Evolutionary conservation across 495 filamentous ascomycete genomes (phyloP), one percentile per base, ranked within the genome.

Genomic region (Copromyces sp.): DNA sequence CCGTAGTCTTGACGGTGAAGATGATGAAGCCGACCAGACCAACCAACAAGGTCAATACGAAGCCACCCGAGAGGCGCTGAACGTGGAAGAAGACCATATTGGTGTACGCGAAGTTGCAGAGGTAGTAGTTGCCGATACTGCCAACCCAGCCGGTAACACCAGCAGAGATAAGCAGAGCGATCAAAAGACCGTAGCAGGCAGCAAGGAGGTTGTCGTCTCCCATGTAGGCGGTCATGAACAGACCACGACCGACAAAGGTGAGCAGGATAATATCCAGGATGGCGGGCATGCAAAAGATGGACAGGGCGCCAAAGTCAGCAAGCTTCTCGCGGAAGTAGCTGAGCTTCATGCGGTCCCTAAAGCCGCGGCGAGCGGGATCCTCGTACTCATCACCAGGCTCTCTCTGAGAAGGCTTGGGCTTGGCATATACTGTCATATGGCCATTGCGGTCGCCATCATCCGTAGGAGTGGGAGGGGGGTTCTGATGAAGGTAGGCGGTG

Each of bases 201-300:
- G 78, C 76, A n/a, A 35, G 35, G 2, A 79, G 69, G 37, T 77
- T 69, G 9, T 73, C 68, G 0, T 73, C 68, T 11, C 74, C 75
- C 78, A 79, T 79, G 40, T 71, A 79, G 0, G 76, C 78, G 0
- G 76, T 79, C 78, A 79, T 79, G 32, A 79, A 79, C 44, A 79
- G 39, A 6, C 78, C 78, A 14, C 78, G 75, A 8, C 78, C 78
- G 17, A 77, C 41, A 37, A 79, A 78, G 2, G 75, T 75, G 42
- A 79, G 73, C 9, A 78, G 45, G 2, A 78, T 6, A 16, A 79
- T 73, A 68, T 79, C 78, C n/a, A 79, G 8, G 16, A 78, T 75
- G 3, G 78, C 78, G 0, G 78, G 78, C 39, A 79, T 70, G 61
- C 78, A 79, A 32, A 79, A 79, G 40, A 79, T 77, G 8, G 78